Evolutionary conservation across 2,329 filamentous ascomycete genomes (phyloP).

Genomic region (Fusarium metavorans): DNA sequence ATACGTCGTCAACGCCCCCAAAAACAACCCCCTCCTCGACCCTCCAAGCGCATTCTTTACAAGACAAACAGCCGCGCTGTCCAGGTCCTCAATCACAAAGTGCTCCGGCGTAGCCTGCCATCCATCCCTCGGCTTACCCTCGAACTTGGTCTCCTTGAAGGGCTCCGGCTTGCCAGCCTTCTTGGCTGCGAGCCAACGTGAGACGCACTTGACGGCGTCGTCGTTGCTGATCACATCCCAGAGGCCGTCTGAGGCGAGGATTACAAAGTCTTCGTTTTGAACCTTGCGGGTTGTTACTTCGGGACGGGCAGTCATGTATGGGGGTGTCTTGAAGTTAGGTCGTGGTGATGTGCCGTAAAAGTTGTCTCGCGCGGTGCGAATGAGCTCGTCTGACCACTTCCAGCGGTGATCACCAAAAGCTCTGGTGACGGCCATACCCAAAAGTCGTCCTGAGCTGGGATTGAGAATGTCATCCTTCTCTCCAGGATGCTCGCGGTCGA

Average conservation of each 20-base stretch:
- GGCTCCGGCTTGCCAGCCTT: constrained; percentile 42
- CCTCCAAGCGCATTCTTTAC: constrained; percentile 85
- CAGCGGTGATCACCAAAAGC: constrained; percentile 77
- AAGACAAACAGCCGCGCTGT: constrained; percentile 84
- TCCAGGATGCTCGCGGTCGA: constrained; percentile 70
- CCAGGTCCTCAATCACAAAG: constrained; percentile 79
- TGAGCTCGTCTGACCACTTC: constrained; percentile 71
- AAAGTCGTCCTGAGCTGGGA: constrained; percentile 65
- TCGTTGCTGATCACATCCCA: constrained; percentile 72
- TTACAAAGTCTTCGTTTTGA: constrained; percentile 66
- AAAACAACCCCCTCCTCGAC: constrained; percentile 78
- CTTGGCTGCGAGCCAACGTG: constrained; percentile 61
- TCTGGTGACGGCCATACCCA: constrained; percentile 71
- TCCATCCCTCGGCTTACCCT: constrained; percentile 35
- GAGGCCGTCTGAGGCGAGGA: constrained; percentile 75
- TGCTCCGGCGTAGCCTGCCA: constrained; percentile 57
- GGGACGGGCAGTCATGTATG: constrained; percentile 76
- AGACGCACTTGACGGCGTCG: constrained; percentile 69
- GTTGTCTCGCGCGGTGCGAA: constrained; percentile 51
- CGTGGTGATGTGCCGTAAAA: constrained; percentile 61
- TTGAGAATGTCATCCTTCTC: constrained; percentile 66
- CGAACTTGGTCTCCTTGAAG: constrained; percentile 32
- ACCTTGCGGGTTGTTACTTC: constrained; percentile 70
- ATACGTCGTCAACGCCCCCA: constrained; percentile 77
- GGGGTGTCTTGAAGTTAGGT: constrained; percentile 65